Percentiles rank a stretch among this genome's conserved stretches.
Conservation (phyloP, 2,329 filamentous ascomycete genomes). For the Nigrospora sphaerica region DNA sequence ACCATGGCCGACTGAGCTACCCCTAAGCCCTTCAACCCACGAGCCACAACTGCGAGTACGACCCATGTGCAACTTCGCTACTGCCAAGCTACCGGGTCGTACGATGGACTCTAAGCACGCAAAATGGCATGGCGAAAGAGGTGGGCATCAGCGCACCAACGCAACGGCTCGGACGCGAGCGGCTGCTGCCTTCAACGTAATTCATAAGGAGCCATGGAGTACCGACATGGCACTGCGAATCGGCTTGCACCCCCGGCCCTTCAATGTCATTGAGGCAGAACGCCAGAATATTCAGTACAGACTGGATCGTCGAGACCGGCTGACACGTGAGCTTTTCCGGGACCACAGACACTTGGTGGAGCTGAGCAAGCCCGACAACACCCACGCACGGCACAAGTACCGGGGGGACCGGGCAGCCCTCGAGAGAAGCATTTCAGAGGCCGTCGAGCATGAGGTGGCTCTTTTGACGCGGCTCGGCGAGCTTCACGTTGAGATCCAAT, state of each 20-base stretch:
- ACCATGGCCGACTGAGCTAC: too few species aligned
- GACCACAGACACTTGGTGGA: slow-evolving; percentile 30
- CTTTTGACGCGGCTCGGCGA: slow-evolving; percentile 40
- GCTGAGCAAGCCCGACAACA: slow-evolving; percentile 10
- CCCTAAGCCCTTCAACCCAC: too few species aligned
- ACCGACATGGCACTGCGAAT: background rate
- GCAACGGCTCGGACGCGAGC: too few species aligned
- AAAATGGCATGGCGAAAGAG: too few species aligned
- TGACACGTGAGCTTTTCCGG: slow-evolving; percentile 28
- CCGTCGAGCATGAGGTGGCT: slow-evolving; percentile 36
- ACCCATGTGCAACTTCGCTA: too few species aligned
- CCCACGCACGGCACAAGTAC: slow-evolving; percentile 17
- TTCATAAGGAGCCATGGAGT: too few species aligned
- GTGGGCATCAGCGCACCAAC: too few species aligned
- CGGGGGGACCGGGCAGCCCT: slow-evolving; percentile 35
- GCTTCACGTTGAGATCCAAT: slow-evolving; percentile 40
- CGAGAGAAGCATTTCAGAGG: slow-evolving; percentile 33
- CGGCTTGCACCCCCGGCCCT: slow-evolving; percentile 26
- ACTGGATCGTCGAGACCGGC: slow-evolving; percentile 32
- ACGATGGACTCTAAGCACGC: too few species aligned
- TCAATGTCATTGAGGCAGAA: slow-evolving; percentile 37
- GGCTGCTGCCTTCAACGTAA: too few species aligned
- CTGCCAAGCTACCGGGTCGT: too few species aligned
- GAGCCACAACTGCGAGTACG: too few species aligned
- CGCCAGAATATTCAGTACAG: slow-evolving; percentile 34